Evolutionary conservation across 139 green algal species (phyloP).

Genomic region (Chlamydomonas eustigma): DNA sequence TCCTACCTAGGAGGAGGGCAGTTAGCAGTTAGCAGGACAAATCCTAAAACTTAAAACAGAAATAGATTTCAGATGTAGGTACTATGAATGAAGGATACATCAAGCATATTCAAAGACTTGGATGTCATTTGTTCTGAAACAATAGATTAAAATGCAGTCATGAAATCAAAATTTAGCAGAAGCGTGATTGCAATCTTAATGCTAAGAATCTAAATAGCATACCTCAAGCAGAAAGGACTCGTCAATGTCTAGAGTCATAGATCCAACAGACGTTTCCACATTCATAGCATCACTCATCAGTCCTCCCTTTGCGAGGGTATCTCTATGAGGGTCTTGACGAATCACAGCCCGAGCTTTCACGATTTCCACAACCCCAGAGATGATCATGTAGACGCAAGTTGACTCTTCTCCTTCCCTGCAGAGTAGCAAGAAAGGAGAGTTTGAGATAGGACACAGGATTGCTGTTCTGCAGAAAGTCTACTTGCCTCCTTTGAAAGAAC

Average conservation of each 20-base stretch:
- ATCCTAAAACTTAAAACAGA: background rate
- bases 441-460: too few species aligned
- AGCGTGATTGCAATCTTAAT: background rate
- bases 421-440: background rate
- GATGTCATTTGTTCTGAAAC: background rate
- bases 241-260: conserved; percentile 49
- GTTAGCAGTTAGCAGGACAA: background rate
- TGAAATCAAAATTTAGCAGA: background rate
- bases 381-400: conserved; percentile 6
- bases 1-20: background rate
- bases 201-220: background rate
- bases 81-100: background rate
- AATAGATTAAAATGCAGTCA: too few species aligned
- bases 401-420: background rate
- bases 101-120: background rate
- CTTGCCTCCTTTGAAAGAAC: too few species aligned
- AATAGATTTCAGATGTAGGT: background rate
- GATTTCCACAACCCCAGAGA: conserved; percentile 1
- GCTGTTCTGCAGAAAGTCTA: too few species aligned
- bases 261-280: conserved; percentile 23
- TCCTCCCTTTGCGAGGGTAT: too few species aligned
- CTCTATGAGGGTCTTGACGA: too few species aligned
- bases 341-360: background rate
- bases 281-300: background rate
- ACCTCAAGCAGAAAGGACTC: conserved; percentile 45